Conservation (phyloP, 306 rosid genomes). For the Vicia sativa region DNA sequence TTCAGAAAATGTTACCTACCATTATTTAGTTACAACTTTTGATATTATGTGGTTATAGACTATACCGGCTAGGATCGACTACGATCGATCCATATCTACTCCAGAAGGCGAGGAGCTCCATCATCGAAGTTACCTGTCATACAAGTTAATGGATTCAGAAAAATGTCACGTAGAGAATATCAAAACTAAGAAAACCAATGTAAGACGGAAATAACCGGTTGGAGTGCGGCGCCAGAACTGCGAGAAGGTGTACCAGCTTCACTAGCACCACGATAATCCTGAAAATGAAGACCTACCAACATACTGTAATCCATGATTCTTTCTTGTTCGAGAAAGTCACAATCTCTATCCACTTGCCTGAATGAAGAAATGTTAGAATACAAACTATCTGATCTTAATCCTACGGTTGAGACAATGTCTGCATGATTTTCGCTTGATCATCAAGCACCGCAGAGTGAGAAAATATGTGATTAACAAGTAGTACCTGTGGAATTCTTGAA, state of each 20-base stretch:
- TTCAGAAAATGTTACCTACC: constrained; percentile 29
- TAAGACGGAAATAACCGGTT: constrained; percentile 49
- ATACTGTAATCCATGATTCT: constrained; percentile 98
- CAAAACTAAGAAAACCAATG: constrained; percentile 9
- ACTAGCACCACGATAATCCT: constrained; percentile 48
- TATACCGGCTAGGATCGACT: constrained; percentile 61
- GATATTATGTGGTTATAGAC: constrained; percentile 29
- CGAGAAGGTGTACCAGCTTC: constrained; percentile 47
- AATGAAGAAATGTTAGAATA: constrained; percentile 37
- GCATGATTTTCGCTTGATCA: not conserved
- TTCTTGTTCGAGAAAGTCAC: constrained; percentile 95
- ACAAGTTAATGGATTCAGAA: constrained; percentile 38
- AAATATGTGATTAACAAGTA: constrained; percentile 47
- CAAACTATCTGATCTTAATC: not conserved
- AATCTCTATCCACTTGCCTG: constrained; percentile 97
- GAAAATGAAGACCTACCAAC: constrained; percentile 92
- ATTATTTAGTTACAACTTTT: constrained; percentile 27
- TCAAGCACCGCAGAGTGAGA: constrained; percentile 13
- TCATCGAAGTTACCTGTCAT: constrained; percentile 53
- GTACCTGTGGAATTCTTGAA: constrained; percentile 85
- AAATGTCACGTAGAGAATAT: not conserved
- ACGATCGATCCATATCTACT: constrained; percentile 60
- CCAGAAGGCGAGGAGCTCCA: constrained; percentile 55
- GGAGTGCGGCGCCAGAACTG: constrained; percentile 50
- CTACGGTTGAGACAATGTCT: not conserved